These are phyloP conservation scores for Daldinia bambusicola DNA, from an alignment of 495 filamentous ascomycete species.

Conservation along the genomic window DNA sequence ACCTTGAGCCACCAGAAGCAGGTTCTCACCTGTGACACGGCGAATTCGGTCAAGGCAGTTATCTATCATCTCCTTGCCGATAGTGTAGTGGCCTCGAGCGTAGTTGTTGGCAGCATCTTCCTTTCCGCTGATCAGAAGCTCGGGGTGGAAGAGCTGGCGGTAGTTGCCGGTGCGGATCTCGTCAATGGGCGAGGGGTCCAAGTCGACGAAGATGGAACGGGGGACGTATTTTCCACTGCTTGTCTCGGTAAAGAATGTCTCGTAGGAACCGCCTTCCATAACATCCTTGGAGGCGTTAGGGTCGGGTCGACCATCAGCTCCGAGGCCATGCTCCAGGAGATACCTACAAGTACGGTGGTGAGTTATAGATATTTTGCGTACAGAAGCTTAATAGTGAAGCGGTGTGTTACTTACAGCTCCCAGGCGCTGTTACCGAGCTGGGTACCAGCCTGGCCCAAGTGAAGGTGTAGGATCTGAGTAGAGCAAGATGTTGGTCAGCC, in stretches of 20 bases:
- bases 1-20: neutral
- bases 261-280: constrained; percentile 75
- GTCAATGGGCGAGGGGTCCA: constrained; percentile 91
- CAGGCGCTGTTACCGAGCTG: constrained; percentile 95
- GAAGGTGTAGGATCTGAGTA: constrained; percentile 81
- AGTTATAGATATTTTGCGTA: constrained; percentile 8
- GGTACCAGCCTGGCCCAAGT: constrained; percentile 91
- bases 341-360: constrained; percentile 66
- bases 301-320: constrained; percentile 76
- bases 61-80: constrained; percentile 91
- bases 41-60: constrained; percentile 85
- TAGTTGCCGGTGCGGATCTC: constrained; percentile 87
- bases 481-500: constrained; percentile 27
- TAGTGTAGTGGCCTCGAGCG: constrained; percentile 92
- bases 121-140: constrained; percentile 88
- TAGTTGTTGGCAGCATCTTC: constrained; percentile 97
- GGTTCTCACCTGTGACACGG: constrained; percentile 75
- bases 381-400: constrained; percentile 34
- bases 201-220: constrained; percentile 87
- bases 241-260: constrained; percentile 93
- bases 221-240: constrained; percentile 89
- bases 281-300: constrained; percentile 67
- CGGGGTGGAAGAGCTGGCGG: constrained; percentile 89
- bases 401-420: constrained; percentile 82
- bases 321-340: constrained; percentile 89